A percentile compares a stretch with the other conserved stretches of the same genome.
phyloP scores from a whole-genome alignment of 805 yeast species.

The Lipomyces mesembrius region DNA sequence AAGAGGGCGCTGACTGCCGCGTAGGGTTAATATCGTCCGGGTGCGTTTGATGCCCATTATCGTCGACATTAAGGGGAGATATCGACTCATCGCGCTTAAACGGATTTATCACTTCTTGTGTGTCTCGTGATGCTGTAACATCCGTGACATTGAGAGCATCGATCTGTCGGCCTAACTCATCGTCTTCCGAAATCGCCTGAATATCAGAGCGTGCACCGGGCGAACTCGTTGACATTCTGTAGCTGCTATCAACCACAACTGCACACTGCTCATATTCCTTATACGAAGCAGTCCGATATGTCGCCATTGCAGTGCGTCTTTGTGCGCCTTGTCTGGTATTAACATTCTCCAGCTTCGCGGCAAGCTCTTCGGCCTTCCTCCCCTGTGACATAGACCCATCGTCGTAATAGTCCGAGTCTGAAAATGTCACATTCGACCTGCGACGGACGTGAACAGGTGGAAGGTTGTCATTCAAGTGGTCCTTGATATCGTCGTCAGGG shows the following conservation, averaged over 20 bases:
- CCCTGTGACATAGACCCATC: not conserved
- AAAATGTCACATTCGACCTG: constrained; percentile 1
- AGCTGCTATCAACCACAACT: not conserved
- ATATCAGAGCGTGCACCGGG: constrained; percentile 5
- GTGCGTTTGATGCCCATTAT: not conserved
- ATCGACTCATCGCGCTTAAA: not conserved
- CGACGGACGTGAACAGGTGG: not conserved
- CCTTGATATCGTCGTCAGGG: not conserved
- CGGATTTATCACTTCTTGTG: not conserved
- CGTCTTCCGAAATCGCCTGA: not conserved
- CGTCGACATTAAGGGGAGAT: not conserved
- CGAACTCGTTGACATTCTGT: not conserved
- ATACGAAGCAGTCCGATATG: constrained; percentile 18
- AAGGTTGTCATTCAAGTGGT: not conserved
- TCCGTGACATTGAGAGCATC: not conserved
- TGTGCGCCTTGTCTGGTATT: constrained; percentile 26
- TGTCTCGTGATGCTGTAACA: not conserved
- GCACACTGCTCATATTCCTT: constrained; percentile 17
- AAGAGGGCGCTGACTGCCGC: not conserved
- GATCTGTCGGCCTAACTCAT: not conserved
- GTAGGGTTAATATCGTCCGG: not conserved
- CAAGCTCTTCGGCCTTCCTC: constrained; percentile 7
- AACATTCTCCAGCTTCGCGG: constrained; percentile 8
- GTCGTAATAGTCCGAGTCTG: not conserved
- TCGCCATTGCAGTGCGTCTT: constrained; percentile 27